These are phyloP conservation scores for sorghum (Sorghum bicolor) DNA, from an alignment of 176 grass and related monocot species.

Conservation along the genomic window DNA sequence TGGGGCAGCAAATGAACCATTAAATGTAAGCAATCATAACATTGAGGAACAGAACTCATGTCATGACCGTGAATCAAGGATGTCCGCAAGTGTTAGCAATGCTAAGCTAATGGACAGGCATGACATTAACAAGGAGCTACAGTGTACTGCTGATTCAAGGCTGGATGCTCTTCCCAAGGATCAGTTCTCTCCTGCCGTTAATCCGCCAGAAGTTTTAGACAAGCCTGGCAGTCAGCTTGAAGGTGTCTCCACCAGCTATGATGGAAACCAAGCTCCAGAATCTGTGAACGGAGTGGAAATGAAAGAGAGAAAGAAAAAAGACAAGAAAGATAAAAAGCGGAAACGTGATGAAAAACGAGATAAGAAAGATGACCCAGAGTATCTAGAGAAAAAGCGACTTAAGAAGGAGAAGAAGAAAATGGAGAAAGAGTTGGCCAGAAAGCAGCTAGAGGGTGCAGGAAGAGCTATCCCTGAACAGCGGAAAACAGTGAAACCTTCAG, in stretches of 20 bases:
- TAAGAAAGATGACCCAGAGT: slow-evolving; percentile 79
- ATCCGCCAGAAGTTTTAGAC: slow-evolving; percentile 29
- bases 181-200: slow-evolving; percentile 31
- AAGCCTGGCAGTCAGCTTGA: slow-evolving; percentile 41
- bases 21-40: slow-evolving; percentile 62
- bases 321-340: slow-evolving; percentile 81
- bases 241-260: slow-evolving; percentile 40
- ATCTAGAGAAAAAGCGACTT: slow-evolving; percentile 73
- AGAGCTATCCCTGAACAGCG: slow-evolving; percentile 32
- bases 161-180: slow-evolving; percentile 31
- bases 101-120: slow-evolving; percentile 57
- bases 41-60: slow-evolving; percentile 67
- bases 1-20: slow-evolving; percentile 48
- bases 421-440: slow-evolving; percentile 81
- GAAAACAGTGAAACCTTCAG: slow-evolving; percentile 37
- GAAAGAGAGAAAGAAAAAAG: slow-evolving; percentile 66
- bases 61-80: slow-evolving; percentile 71
- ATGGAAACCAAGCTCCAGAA: slow-evolving; percentile 37
- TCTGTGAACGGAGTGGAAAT: slow-evolving; percentile 25
- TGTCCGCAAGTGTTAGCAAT: slow-evolving; percentile 80
- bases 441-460: slow-evolving; percentile 47
- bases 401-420: slow-evolving; percentile 86
- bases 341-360: slow-evolving; percentile 55
- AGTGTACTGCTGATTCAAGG: slow-evolving; percentile 88
- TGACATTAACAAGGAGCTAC: slow-evolving; percentile 70